A percentile compares a stretch with the other conserved stretches of the same genome.
Evolutionary conservation across 345 rosid genomes (phyloP).

Genomic region (Eucalyptus marginata): DNA sequence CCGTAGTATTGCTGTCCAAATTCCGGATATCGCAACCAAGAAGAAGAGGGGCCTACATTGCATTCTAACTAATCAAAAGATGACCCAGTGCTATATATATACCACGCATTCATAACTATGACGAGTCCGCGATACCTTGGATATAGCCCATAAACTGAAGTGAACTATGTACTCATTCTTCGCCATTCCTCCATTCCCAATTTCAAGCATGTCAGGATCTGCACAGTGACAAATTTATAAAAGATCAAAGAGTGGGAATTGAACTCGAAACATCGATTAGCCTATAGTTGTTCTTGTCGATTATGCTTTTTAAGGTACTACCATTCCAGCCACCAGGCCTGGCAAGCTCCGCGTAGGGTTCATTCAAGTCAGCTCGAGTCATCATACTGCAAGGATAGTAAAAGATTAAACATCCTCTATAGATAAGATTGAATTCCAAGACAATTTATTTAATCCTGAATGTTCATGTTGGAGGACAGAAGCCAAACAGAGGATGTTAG

Average conservation of each 20-base stretch:
- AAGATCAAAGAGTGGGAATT: background rate
- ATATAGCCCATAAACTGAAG: conserved; percentile 90
- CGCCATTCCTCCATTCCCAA: conserved; percentile 97
- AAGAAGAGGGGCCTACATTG: conserved; percentile 29
- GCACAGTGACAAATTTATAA: background rate
- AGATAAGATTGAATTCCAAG: background rate
- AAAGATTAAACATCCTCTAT: background rate
- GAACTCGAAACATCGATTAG: background rate
- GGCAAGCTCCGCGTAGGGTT: conserved; percentile 68
- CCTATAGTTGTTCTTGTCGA: background rate
- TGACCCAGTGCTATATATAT: background rate
- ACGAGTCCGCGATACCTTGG: conserved; percentile 33
- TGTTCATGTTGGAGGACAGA: background rate
- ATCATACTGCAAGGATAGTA: conserved; percentile 45
- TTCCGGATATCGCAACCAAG: conserved; percentile 29
- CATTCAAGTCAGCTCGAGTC: conserved; percentile 62
- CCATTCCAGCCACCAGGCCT: conserved; percentile 98
- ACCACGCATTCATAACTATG: background rate
- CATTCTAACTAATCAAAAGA: background rate
- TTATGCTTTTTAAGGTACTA: background rate
- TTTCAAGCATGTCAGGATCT: conserved; percentile 99
- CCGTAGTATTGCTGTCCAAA: conserved; percentile 10
- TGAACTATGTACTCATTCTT: conserved; percentile 74
- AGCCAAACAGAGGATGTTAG: background rate
- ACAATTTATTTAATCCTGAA: background rate